These are phyloP conservation scores for Neonectria coccinea DNA, from an alignment of 2,329 filamentous ascomycete genomes.

Conservation along the genomic window DNA sequence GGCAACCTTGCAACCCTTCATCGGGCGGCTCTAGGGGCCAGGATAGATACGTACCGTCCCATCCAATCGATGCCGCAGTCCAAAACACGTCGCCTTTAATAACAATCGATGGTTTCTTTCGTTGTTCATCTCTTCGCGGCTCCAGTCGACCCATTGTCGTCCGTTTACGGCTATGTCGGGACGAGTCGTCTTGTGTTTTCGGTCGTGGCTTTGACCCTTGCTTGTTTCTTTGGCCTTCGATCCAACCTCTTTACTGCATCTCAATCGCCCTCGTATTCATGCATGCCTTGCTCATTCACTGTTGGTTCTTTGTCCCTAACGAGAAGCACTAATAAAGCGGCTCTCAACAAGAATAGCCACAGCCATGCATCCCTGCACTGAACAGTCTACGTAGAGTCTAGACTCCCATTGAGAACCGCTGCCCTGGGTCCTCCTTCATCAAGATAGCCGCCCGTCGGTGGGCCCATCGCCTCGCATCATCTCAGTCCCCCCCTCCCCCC, in stretches of 20 bases:
- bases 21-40: slow-evolving; percentile 16
- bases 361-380: not conserved
- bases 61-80: slow-evolving; percentile 22
- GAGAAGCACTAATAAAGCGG: not conserved
- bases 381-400: not conserved
- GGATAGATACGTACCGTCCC: slow-evolving; percentile 6
- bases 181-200: not conserved
- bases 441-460: slow-evolving; percentile 22
- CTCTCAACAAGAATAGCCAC: not conserved
- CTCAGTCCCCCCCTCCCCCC: not conserved
- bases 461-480: slow-evolving; percentile 2
- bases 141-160: slow-evolving; percentile 26
- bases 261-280: not conserved
- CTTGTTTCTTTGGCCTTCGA: not conserved
- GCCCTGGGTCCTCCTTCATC: slow-evolving; percentile 18
- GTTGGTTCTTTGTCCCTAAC: slow-evolving; percentile 12
- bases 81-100: not conserved
- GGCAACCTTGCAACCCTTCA: slow-evolving; percentile 3
- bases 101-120: not conserved
- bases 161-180: not conserved
- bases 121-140: slow-evolving; percentile 3
- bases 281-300: not conserved
- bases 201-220: not conserved
- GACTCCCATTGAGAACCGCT: slow-evolving; percentile 15
- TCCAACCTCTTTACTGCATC: slow-evolving; percentile 6